A percentile compares a stretch with the other conserved stretches of the same genome.
These are phyloP conservation scores for Bryum argenteum DNA, from an alignment of 225 moss, liverwort and hornwort genomes.

Conservation along the genomic window DNA sequence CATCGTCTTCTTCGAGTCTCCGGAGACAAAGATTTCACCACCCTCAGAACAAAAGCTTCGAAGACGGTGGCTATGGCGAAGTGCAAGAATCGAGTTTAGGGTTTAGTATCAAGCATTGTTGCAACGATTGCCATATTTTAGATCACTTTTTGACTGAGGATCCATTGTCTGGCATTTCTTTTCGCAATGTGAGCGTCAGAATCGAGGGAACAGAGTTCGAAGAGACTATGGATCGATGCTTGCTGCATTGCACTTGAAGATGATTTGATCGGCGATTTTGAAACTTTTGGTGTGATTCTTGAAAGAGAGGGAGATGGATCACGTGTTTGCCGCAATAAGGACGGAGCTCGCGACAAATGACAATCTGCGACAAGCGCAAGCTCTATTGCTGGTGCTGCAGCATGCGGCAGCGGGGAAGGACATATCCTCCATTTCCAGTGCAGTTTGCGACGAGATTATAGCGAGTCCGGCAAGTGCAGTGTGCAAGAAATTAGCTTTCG, in stretches of 20 bases:
- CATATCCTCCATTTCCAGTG: conserved; percentile 76
- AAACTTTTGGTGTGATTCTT: neutral
- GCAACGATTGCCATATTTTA: neutral
- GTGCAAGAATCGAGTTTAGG: conserved; percentile 24
- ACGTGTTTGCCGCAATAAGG: conserved; percentile 68
- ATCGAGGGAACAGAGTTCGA: conserved; percentile 11
- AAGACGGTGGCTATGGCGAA: conserved; percentile 23
- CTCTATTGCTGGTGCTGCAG: conserved; percentile 75
- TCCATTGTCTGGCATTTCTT: neutral
- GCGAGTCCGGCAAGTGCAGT: conserved; percentile 88
- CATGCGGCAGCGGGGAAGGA: conserved; percentile 87
- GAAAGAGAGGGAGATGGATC: conserved; percentile 66
- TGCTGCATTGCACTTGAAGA: conserved; percentile 11
- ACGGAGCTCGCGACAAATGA: conserved; percentile 84
- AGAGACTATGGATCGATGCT: conserved; percentile 11
- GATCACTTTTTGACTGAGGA: neutral
- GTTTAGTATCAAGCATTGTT: conserved; percentile 9
- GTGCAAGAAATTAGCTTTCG: conserved; percentile 95
- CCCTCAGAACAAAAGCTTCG: neutral
- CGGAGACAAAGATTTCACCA: neutral
- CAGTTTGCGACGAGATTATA: conserved; percentile 88
- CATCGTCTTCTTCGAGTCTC: conserved; percentile 8
- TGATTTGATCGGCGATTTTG: neutral
- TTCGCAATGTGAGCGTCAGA: conserved; percentile 27
- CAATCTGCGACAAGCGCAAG: conserved; percentile 85